Percentiles rank a stretch among this genome's conserved stretches.
Conservation (phyloP, 441 rosid genomes). For the Viola pubescens region DNA sequence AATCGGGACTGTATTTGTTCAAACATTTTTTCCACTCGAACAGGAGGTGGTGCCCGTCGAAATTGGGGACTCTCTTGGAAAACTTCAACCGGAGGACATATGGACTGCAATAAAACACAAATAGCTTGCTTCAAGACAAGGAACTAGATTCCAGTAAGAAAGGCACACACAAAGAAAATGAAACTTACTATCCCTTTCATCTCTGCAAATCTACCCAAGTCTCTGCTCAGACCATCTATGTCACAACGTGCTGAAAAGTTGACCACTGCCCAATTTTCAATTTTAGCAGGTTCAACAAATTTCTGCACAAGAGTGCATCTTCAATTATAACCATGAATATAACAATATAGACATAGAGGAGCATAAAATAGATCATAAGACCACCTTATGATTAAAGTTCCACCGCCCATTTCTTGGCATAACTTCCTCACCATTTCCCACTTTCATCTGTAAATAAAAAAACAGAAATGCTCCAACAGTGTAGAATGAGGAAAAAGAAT, state of each 20-base stretch:
- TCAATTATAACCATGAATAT: background rate
- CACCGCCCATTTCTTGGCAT: slow-evolving; percentile 64
- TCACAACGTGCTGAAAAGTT: slow-evolving; percentile 70
- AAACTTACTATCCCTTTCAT: slow-evolving; percentile 63
- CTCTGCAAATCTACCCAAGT: slow-evolving; percentile 41
- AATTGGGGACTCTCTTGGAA: slow-evolving; percentile 47
- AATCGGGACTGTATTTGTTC: slow-evolving; percentile 46
- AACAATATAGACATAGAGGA: slow-evolving; percentile 3
- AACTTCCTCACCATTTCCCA: slow-evolving; percentile 56
- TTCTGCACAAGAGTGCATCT: slow-evolving; percentile 26
- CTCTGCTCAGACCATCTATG: slow-evolving; percentile 33
- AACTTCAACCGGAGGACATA: slow-evolving; percentile 38
- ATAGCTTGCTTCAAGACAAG: slow-evolving; percentile 1
- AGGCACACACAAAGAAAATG: background rate
- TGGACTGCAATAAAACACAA: slow-evolving; percentile 24
- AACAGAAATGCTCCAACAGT: background rate
- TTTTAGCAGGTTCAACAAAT: slow-evolving; percentile 44
- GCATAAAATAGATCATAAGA: slow-evolving; percentile 2
- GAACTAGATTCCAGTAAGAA: slow-evolving; percentile 5
- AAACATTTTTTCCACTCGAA: slow-evolving; percentile 68
- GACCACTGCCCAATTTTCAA: slow-evolving; percentile 60
- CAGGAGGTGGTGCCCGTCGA: slow-evolving; percentile 42
- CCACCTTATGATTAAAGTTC: slow-evolving; percentile 67
- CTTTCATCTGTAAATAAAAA: slow-evolving; percentile 46
- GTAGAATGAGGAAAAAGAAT: background rate